Evolutionary conservation across 1,139 yeast genomes (phyloP), one percentile per base, ranked within the genome.

Genomic region (Tardiomyces digboiensis): DNA sequence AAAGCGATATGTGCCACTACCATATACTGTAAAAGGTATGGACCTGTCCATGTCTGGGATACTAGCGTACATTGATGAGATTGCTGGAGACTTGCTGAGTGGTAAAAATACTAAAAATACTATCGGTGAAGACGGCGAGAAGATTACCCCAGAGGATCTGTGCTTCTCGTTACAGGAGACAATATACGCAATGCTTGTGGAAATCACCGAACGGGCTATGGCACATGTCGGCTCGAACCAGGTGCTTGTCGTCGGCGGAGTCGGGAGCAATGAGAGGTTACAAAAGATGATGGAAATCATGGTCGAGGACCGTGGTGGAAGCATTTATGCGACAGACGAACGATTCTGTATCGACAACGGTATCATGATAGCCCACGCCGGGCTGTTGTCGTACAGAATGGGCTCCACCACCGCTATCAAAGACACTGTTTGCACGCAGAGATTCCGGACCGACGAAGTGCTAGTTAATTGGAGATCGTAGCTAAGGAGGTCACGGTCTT

Each of bases 301-400:
- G 99, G 95, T 93, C 14, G 64, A 74, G 38, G 97, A 88, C 57
- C 71, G 99, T 49, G 80, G 83, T 51, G 98, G 97, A 0, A 74
- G 76, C 29, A 82, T 91, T 3, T 86, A 72, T 61, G 97, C 99
- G 13, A 93, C 98, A 0, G 99, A 91, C 62, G 97, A 91, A 60
- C 68, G 98, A 49, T 91, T 91, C 60, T 91, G 97, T 65, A 91
- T 91, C 43, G 98, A 91, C 61, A 91, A 91, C 58, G 97, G 98
- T 10, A 91, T 91, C 41, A 91, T 91, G 99, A 91, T 91, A 58
- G 98, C 98, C 1, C 99, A 91, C 61, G 97, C 98, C 0, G 99
- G 99, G 0, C 68, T 91, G 43, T 65, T 91, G 50, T 86, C 85
- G 44, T 88, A 81, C 60, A 72, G 97, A 58, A 85, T 82, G 71